Conservation (phyloP, 441 rosid species). For the Pelargonium citronellum region DNA sequence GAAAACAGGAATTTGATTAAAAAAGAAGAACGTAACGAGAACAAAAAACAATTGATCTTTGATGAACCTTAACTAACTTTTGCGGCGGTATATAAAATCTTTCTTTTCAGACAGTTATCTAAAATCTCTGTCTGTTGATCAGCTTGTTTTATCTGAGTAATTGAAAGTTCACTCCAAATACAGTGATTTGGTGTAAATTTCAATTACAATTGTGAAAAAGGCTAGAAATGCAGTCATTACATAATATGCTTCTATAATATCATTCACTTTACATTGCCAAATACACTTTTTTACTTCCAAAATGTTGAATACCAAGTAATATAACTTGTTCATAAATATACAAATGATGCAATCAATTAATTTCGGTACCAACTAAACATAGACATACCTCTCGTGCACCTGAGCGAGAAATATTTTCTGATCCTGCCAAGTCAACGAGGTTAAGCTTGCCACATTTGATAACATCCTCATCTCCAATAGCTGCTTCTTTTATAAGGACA, state of each 20-base stretch:
- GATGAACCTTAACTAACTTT: neutral
- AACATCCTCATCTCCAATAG: conserved; percentile 75
- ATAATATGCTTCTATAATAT: neutral
- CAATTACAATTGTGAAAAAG: no score
- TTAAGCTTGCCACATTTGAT: conserved; percentile 95
- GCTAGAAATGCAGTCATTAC: neutral
- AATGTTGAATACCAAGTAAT: neutral
- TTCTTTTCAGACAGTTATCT: neutral
- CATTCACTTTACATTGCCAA: neutral
- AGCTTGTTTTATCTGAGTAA: neutral
- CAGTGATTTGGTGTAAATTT: no score
- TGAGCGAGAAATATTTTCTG: conserved; percentile 83
- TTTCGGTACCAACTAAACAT: neutral
- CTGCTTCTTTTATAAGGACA: conserved; percentile 65
- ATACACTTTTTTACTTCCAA: no score
- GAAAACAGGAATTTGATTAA: no score
- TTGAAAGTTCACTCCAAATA: no score
- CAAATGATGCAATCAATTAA: neutral
- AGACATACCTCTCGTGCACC: conserved; percentile 68
- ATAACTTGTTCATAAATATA: neutral
- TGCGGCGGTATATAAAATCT: no score
- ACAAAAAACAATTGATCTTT: neutral
- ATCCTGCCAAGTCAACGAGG: conserved; percentile 97
- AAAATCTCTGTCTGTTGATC: neutral
- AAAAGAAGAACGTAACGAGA: no score